phyloP scores from a whole-genome alignment of 2,329 filamentous ascomycete species.

The Aspergillus pseudoviridinutans region DNA sequence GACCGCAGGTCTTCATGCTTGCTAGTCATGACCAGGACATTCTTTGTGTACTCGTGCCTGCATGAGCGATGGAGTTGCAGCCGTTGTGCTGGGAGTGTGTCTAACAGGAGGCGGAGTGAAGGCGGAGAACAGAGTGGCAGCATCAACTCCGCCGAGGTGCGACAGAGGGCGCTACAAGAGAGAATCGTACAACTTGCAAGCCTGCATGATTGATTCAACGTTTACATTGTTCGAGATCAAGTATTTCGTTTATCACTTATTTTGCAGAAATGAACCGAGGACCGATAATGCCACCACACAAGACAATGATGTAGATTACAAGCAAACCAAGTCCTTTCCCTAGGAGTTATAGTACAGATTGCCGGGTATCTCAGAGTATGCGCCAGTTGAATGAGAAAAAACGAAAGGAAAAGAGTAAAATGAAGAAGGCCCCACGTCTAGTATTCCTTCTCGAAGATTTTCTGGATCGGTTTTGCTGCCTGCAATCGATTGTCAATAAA shows the following conservation, averaged over 20 bases:
- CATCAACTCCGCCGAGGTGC: not conserved
- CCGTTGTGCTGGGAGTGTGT: not conserved
- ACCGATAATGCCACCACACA: not conserved
- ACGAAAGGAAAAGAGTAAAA: not conserved
- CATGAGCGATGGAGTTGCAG: not conserved
- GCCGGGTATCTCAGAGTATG: slow-evolving; percentile 24
- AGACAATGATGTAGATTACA: not conserved
- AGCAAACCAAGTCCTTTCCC: not conserved
- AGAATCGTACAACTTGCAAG: not conserved
- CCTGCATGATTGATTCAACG: no score
- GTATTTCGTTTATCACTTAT: not conserved
- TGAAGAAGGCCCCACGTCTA: slow-evolving; percentile 14
- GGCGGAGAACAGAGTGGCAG: slow-evolving; percentile 11
- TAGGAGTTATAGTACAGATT: slow-evolving; percentile 11
- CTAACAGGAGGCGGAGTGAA: not conserved
- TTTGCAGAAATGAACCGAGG: not conserved
- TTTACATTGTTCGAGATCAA: not conserved
- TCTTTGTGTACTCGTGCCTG: slow-evolving; percentile 17
- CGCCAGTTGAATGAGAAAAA: slow-evolving; percentile 17
- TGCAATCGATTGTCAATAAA: slow-evolving; percentile 34
- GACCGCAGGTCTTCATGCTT: slow-evolving; percentile 31
- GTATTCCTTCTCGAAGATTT: slow-evolving; percentile 73
- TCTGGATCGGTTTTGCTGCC: slow-evolving; percentile 85
- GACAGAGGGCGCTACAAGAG: not conserved
- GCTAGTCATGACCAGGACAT: slow-evolving; percentile 34